Evolutionary conservation across 306 rosid species (phyloP).

Genomic region (Medicago lupulina): DNA sequence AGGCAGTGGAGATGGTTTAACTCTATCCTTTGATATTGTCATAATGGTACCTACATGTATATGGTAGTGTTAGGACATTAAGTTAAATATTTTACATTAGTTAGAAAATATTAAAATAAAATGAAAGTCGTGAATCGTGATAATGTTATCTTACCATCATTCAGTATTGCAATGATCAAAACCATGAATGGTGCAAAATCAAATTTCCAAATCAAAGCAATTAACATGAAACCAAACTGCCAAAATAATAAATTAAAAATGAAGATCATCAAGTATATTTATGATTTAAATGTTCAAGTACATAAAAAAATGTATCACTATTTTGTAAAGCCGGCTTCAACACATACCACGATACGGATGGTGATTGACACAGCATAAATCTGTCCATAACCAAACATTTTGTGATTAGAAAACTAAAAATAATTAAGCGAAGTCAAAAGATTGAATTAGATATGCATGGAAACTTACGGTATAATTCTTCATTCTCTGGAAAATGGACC

Average conservation of each 20-base stretch:
- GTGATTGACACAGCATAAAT: conserved; percentile 97
- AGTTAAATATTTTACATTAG: not conserved
- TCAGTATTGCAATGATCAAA: conserved; percentile 86
- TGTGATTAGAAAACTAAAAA: conserved; percentile 24
- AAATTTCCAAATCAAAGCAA: conserved; percentile 91
- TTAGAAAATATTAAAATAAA: not conserved
- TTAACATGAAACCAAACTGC: conserved; percentile 93
- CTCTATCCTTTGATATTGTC: conserved; percentile 95
- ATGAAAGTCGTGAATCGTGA: not conserved
- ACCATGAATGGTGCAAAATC: conserved; percentile 99
- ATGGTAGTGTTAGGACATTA: conserved; percentile 33
- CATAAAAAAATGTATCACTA: not conserved
- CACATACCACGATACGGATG: conserved; percentile 94
- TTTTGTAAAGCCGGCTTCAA: not conserved
- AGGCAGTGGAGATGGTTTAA: conserved; percentile 91
- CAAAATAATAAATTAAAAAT: conserved; percentile 33
- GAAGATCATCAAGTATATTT: too few relatives aligned
- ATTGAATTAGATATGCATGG: conserved; percentile 27
- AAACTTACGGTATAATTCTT: conserved; percentile 89
- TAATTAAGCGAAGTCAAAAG: conserved; percentile 6
- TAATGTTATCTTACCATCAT: conserved; percentile 70
- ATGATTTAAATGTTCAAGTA: not conserved
- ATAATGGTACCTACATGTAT: conserved; percentile 79
- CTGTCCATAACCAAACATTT: conserved; percentile 47
- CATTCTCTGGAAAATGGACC: conserved; percentile 97